Conservation (phyloP, 805 yeast species). For the Saturnispora quitensis region DNA sequence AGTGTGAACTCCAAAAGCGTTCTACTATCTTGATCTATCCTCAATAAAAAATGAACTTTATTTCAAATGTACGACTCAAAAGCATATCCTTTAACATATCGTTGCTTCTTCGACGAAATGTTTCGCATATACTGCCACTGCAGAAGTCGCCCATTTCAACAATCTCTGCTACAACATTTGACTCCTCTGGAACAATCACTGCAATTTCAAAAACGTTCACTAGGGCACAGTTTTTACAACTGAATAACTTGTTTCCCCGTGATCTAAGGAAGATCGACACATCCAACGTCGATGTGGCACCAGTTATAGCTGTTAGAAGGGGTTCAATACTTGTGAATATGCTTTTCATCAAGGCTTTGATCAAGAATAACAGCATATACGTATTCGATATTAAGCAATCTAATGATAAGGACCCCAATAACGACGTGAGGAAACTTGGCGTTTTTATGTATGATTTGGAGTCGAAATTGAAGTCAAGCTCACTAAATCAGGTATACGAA, state of each 20-base stretch:
- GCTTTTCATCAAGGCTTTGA: constrained; percentile 80
- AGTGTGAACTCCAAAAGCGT: not conserved
- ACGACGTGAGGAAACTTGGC: constrained; percentile 59
- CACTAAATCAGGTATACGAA: constrained; percentile 48
- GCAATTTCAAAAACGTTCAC: constrained; percentile 68
- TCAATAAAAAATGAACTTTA: not conserved
- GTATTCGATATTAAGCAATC: constrained; percentile 57
- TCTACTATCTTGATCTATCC: not conserved
- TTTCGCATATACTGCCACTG: constrained; percentile 24
- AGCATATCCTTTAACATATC: not conserved
- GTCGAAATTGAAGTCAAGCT: constrained; percentile 45
- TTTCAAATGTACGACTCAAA: not conserved
- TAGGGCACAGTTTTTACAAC: constrained; percentile 57
- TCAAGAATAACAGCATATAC: constrained; percentile 71
- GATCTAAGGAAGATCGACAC: constrained; percentile 80
- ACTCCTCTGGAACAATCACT: constrained; percentile 54
- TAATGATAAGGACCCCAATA: not conserved
- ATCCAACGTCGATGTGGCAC: constrained; percentile 71
- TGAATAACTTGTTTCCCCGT: constrained; percentile 72
- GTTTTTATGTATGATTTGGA: constrained; percentile 80
- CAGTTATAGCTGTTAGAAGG: constrained; percentile 73
- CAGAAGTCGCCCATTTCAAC: constrained; percentile 37
- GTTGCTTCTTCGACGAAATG: constrained; percentile 2
- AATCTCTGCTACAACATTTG: constrained; percentile 77
- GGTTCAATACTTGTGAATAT: constrained; percentile 74